phyloP scores from a whole-genome alignment of 2,329 filamentous ascomycete genomes.

The Fonsecaea pedrosoi region DNA sequence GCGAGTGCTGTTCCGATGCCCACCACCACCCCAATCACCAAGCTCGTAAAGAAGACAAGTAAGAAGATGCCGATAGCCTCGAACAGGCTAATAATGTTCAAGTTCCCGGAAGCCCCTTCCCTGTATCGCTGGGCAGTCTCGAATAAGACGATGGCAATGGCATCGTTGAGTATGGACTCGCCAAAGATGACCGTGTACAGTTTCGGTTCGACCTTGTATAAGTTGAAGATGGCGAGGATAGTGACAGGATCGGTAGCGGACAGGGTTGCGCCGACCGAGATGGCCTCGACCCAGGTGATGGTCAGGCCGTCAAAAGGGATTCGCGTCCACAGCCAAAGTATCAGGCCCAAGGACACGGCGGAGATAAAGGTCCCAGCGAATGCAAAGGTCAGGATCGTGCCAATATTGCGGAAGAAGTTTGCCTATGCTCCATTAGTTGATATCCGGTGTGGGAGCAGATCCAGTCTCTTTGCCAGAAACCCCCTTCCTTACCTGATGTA shows the following conservation, averaged over 20 bases:
- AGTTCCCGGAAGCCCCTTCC: constrained; percentile 70
- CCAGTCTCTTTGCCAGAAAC: constrained; percentile 7
- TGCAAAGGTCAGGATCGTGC: constrained; percentile 95
- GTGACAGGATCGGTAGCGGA: constrained; percentile 98
- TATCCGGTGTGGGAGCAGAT: neutral
- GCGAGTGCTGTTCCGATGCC: constrained; percentile 86
- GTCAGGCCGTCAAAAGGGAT: constrained; percentile 84
- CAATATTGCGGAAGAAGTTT: constrained; percentile 99
- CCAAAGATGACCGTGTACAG: constrained; percentile 99
- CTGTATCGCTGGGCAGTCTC: constrained; percentile 95
- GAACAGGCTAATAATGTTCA: constrained; percentile 82
- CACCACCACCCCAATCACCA: constrained; percentile 85
- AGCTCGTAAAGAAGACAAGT: constrained; percentile 91
- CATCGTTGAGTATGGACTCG: constrained; percentile 97
- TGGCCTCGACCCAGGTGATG: constrained; percentile 92
- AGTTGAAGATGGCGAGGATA: constrained; percentile 97
- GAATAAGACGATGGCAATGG: constrained; percentile 97
- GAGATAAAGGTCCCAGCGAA: constrained; percentile 98
- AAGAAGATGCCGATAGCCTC: constrained; percentile 95
- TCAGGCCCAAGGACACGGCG: constrained; percentile 87
- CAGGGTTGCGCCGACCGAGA: constrained; percentile 93
- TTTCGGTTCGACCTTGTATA: constrained; percentile 98
- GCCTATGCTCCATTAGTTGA: constrained; percentile 54
- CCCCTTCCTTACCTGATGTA: constrained; percentile 71
- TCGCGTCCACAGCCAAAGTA: constrained; percentile 86